Evolutionary conservation across 805 yeast species (phyloP).

Genomic region (Teunomyces stri): DNA sequence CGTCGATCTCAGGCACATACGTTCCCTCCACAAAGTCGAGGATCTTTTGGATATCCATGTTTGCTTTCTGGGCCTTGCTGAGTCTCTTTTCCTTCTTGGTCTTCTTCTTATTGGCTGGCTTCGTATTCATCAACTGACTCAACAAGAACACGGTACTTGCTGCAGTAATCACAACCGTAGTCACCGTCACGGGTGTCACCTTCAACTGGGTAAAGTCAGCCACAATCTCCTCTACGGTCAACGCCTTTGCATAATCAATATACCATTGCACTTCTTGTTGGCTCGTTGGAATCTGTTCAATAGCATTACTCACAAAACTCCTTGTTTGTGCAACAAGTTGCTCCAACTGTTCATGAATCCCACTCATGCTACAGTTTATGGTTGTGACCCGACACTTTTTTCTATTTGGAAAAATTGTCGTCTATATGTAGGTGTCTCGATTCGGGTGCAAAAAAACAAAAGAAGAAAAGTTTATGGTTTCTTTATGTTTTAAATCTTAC

Average conservation of each 20-base stretch:
- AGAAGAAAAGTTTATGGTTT: no score
- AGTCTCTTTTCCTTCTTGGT: slow-evolving; percentile 35
- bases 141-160: slow-evolving; percentile 27
- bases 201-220: slow-evolving; percentile 28
- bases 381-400: background rate
- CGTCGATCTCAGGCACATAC: slow-evolving; percentile 40
- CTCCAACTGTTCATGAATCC: background rate
- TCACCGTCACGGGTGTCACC: slow-evolving; percentile 33
- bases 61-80: slow-evolving; percentile 40
- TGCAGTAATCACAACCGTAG: slow-evolving; percentile 29
- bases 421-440: no score
- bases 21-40: slow-evolving; percentile 39
- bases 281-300: slow-evolving; percentile 8
- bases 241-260: slow-evolving; percentile 6
- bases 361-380: background rate
- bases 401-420: background rate
- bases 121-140: slow-evolving; percentile 11
- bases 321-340: background rate
- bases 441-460: no score
- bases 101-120: slow-evolving; percentile 10
- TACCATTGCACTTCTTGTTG: slow-evolving; percentile 14
- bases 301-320: slow-evolving; percentile 5
- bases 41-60: slow-evolving; percentile 35
- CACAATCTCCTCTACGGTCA: slow-evolving; percentile 22
- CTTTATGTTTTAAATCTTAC: no score